A percentile compares a stretch with the other conserved stretches of the same genome.
phyloP scores from a whole-genome alignment of 192 early-diverging fungal genomes.

The Dispira simplex region DNA sequence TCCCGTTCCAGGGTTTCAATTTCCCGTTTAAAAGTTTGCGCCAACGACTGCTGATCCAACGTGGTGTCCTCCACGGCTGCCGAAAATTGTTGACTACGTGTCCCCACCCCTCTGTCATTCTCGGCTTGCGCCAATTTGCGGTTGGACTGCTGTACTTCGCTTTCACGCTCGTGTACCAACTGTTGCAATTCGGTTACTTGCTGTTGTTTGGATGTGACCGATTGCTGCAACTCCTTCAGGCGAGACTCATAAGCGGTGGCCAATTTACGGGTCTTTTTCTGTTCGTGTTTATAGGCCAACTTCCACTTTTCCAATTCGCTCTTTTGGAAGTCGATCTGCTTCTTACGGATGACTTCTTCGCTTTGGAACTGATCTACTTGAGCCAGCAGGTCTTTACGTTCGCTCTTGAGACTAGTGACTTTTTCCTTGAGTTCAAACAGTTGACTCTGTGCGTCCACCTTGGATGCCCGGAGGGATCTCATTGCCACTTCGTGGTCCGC shows the following conservation, averaged over 20 bases:
- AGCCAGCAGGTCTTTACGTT: background rate
- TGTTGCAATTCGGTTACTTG: slow-evolving; percentile 12
- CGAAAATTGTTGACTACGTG: background rate
- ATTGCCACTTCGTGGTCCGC: background rate
- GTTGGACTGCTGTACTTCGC: background rate
- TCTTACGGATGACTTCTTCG: background rate
- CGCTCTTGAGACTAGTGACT: background rate
- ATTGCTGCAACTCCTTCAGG: slow-evolving; percentile 9
- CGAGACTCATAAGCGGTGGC: background rate
- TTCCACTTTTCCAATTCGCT: slow-evolving; percentile 5
- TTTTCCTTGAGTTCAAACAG: slow-evolving; percentile 11
- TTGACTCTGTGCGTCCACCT: slow-evolving; percentile 4
- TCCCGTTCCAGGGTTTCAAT: slow-evolving; percentile 7
- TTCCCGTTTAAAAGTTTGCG: slow-evolving; percentile 7
- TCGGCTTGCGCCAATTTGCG: slow-evolving; percentile 10
- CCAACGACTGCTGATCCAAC: slow-evolving; percentile 9
- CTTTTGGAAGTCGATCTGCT: slow-evolving; percentile 12
- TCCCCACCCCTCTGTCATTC: slow-evolving; percentile 13
- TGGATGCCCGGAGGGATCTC: background rate
- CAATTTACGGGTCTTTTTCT: slow-evolving; percentile 8
- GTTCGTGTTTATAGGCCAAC: background rate
- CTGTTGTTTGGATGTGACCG: slow-evolving; percentile 11
- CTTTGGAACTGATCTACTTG: slow-evolving; percentile 5
- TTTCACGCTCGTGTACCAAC: background rate
- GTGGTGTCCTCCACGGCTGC: background rate